Conservation (phyloP, 345 rosid species). For the Isatis tinctoria region DNA sequence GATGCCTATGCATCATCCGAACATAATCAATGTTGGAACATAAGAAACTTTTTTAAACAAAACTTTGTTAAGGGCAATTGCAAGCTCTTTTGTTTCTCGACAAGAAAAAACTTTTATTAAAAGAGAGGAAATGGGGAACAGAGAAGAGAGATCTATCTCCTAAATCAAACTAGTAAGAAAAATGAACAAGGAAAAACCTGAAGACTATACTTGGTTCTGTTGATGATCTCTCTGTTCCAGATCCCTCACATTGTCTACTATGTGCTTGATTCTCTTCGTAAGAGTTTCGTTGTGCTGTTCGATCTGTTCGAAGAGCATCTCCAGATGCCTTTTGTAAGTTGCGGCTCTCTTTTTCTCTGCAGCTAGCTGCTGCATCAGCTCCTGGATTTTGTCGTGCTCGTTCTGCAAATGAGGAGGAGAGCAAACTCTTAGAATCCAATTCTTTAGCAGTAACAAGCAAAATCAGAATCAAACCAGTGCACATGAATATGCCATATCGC, state of each 20-base stretch:
- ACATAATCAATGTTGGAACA: constrained; percentile 4
- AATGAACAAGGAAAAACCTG: constrained; percentile 13
- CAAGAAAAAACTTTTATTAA: not conserved
- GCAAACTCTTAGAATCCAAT: not conserved
- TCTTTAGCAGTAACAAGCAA: not conserved
- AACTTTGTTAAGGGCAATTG: constrained; percentile 6
- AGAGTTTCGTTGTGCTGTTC: constrained; percentile 81
- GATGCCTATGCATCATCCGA: constrained; percentile 4
- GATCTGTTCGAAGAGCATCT: constrained; percentile 82
- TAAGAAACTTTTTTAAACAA: not conserved
- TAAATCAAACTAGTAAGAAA: constrained; percentile 11
- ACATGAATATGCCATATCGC: not conserved
- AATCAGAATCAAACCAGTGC: constrained; percentile 7
- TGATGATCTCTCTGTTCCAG: constrained; percentile 60
- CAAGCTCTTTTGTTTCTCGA: constrained; percentile 12
- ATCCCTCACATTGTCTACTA: constrained; percentile 68
- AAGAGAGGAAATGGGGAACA: constrained; percentile 2
- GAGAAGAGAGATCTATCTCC: constrained; percentile 23
- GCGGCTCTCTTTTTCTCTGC: constrained; percentile 87
- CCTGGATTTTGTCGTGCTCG: constrained; percentile 90
- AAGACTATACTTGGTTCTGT: constrained; percentile 43
- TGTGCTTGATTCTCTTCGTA: constrained; percentile 79
- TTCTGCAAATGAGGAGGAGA: constrained; percentile 45
- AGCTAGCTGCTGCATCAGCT: constrained; percentile 87
- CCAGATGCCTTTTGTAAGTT: constrained; percentile 88